phyloP scores from a whole-genome alignment of 495 filamentous ascomycete genomes.

The Talaromyces liani region DNA sequence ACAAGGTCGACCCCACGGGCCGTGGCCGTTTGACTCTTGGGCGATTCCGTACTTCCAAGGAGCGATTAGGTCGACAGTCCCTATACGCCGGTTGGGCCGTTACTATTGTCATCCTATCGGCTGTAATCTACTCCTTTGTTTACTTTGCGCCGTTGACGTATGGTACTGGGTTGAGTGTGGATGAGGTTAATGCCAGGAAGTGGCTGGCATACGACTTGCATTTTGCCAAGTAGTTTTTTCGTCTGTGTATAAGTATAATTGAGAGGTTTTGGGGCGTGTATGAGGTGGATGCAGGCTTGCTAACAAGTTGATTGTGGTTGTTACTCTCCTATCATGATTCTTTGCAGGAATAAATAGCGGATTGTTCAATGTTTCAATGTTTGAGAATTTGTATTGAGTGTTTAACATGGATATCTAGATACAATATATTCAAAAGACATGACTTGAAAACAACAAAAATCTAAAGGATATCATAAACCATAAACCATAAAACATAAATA shows the following conservation, averaged over 20 bases:
- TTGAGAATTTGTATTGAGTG: background rate
- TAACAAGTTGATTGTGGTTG: background rate
- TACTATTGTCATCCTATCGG: slow-evolving; percentile 54
- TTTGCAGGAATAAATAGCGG: background rate
- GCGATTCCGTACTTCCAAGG: slow-evolving; percentile 60
- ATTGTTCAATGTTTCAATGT: background rate
- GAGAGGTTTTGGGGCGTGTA: background rate
- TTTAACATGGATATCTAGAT: background rate
- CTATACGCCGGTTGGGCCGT: slow-evolving; percentile 74
- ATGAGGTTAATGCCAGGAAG: slow-evolving; percentile 76
- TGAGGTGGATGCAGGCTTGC: background rate
- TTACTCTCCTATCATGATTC: background rate
- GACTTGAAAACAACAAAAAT: background rate
- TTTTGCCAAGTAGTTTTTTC: slow-evolving; percentile 74
- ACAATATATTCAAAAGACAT: background rate
- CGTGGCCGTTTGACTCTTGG: slow-evolving; percentile 26
- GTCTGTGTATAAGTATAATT: background rate
- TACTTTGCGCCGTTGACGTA: slow-evolving; percentile 96
- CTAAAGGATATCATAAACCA: background rate
- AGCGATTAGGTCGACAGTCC: slow-evolving; percentile 75
- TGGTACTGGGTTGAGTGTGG: slow-evolving; percentile 79
- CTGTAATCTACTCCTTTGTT: slow-evolving; percentile 71
- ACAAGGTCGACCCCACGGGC: slow-evolving; percentile 40
- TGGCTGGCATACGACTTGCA: slow-evolving; percentile 97
- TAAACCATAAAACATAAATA: background rate